Evolutionary conservation across 768 basidiomycete genomes (phyloP), one percentile per base, ranked within the genome.

Genomic region (Artomyces pyxidatus): DNA sequence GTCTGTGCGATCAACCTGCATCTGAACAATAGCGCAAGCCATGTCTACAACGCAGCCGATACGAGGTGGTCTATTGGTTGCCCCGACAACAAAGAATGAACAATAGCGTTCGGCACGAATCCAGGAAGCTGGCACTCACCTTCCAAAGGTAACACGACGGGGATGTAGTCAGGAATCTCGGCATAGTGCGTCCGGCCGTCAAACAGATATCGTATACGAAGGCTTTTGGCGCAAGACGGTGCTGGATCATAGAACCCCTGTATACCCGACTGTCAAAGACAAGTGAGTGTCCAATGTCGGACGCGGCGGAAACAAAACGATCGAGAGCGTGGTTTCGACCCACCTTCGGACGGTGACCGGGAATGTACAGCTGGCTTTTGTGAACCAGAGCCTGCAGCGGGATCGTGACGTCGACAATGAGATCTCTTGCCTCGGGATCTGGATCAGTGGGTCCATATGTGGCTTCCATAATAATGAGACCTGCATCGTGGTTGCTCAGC

Each of bases 201-300:
- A 72, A 94, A 96, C 41, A 76, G 66, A 66, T 94, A 94, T 39
- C 80, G 78, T 32, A 94, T 71, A 26, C 79, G 72, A 45, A 93
- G 68, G 5, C 70, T 69, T 69, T 94, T 93, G 42, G 74, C 66
- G 47, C 76, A 71, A n/a, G 79, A 80, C 12, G 87, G 82, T 16
- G 83, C 81, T 48, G 88, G 86, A 68, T 95, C 91, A 61, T 78
- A 82, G 70, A 96, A 92, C n/a, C 91, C 91, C 59, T 88, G 82
- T 35, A 95, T 71, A 23, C 80, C 76, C 50, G 80, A 70, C 87
- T 86, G 56, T 30, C 26, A 28, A 26, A 39, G 39, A 39, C 27
- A 53, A 28, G n/a, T 26, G 28, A 32, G 27, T 23, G 37, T 26
- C 28, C 35, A 51, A 28, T 35, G 37, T 27, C 32, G 19, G 17